A percentile compares a stretch with the other conserved stretches of the same genome.
These are phyloP conservation scores for Aquilaria yunnanensis DNA, from an alignment of 345 rosid genomes.

Conservation along the genomic window DNA sequence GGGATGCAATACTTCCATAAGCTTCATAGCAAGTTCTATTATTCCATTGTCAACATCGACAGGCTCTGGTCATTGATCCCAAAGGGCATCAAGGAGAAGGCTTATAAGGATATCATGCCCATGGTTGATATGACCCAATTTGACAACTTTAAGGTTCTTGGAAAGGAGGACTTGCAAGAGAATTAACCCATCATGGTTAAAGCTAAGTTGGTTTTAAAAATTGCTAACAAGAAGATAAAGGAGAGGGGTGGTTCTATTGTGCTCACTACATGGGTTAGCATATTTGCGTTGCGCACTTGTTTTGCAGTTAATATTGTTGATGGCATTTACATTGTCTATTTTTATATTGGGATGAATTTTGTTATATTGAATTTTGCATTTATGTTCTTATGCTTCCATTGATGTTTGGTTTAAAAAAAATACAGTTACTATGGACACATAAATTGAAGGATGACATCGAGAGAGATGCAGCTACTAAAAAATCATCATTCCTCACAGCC, in stretches of 20 bases:
- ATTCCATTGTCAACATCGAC: constrained; percentile 71
- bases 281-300: no score
- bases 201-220: not conserved
- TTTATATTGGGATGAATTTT: no score
- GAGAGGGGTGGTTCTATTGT: constrained; percentile 1
- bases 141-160: constrained; percentile 2
- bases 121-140: constrained; percentile 1
- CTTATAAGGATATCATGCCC: constrained; percentile 31
- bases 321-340: no score
- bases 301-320: no score
- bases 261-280: not conserved
- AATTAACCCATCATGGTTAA: not conserved
- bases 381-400: no score
- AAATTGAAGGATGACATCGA: no score
- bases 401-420: no score
- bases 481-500: no score
- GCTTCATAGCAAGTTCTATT: constrained; percentile 60
- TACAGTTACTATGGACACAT: no score
- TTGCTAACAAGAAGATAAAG: constrained; percentile 1
- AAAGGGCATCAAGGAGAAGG: constrained; percentile 48
- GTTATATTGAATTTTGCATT: no score
- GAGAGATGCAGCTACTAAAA: no score
- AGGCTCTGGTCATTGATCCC: constrained; percentile 73
- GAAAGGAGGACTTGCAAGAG: constrained; percentile 1
- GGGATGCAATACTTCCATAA: constrained; percentile 83